These are phyloP conservation scores for Corylus avellana DNA, from an alignment of 306 rosid species.

Conservation along the genomic window DNA sequence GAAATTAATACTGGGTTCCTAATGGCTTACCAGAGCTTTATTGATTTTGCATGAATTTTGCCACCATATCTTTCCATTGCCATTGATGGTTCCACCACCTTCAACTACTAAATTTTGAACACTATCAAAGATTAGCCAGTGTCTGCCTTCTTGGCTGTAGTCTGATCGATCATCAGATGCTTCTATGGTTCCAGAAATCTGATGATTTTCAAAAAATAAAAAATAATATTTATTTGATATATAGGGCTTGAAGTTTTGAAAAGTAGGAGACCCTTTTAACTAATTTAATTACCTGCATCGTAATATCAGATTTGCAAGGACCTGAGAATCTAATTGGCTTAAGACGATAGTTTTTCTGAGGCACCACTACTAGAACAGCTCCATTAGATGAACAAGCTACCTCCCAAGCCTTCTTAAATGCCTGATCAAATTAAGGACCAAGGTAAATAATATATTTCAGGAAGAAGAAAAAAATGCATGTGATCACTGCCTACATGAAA, in stretches of 20 bases:
- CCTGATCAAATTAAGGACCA: conserved; percentile 33
- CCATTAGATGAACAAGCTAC: conserved; percentile 49
- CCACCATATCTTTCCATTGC: conserved; percentile 88
- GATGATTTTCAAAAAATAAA: not conserved
- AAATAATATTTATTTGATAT: not conserved
- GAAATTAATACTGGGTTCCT: not conserved
- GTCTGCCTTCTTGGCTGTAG: conserved; percentile 37
- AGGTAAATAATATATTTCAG: not conserved
- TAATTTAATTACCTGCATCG: conserved; percentile 45
- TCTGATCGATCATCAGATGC: conserved; percentile 55
- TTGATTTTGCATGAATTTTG: conserved; percentile 64
- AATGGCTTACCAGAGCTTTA: conserved; percentile 42
- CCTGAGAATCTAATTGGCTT: conserved; percentile 65
- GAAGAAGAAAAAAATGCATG: not conserved
- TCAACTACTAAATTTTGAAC: conserved; percentile 39
- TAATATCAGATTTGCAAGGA: conserved; percentile 64
- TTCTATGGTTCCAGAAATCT: conserved; percentile 64
- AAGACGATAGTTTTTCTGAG: conserved; percentile 52
- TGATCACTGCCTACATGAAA: not conserved
- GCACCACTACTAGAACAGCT: conserved; percentile 45
- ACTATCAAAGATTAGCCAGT: conserved; percentile 56
- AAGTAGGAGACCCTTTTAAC: too few relatives aligned
- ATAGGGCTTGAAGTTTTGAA: not conserved
- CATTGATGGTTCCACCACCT: conserved; percentile 77
- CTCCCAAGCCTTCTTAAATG: conserved; percentile 72